phyloP scores from a whole-genome alignment of 495 filamentous ascomycete species.

The Stereocaulon alpinum region DNA sequence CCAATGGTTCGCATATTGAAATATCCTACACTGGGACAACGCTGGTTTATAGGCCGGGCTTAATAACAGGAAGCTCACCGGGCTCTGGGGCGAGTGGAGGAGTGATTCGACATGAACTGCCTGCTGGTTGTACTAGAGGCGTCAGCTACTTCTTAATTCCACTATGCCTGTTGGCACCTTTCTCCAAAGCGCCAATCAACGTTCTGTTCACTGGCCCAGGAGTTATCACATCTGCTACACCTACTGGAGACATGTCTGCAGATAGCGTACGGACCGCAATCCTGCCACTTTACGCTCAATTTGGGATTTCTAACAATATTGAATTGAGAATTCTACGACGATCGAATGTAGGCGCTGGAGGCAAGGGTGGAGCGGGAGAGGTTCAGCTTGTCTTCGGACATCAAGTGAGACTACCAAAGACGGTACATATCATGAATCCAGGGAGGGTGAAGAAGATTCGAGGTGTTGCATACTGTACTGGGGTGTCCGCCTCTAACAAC shows the following conservation, averaged over 20 bases:
- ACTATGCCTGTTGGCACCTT: constrained; percentile 83
- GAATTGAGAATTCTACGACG: constrained; percentile 75
- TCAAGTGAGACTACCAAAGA: constrained; percentile 87
- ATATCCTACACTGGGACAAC: constrained; percentile 93
- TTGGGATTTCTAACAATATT: constrained; percentile 78
- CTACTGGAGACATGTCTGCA: constrained; percentile 71
- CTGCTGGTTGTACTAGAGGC: constrained; percentile 61
- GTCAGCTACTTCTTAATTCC: constrained; percentile 89
- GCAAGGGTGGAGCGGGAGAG: constrained; percentile 74
- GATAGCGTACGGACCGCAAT: constrained; percentile 91
- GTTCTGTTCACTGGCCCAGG: constrained; percentile 82
- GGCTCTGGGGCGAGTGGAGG: constrained; percentile 60
- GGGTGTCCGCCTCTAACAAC: constrained; percentile 84
- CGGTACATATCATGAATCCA: constrained; percentile 75
- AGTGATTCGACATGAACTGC: constrained; percentile 66
- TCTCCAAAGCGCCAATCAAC: constrained; percentile 79
- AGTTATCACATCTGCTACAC: constrained; percentile 82
- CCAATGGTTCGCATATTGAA: constrained; percentile 89
- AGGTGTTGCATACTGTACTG: constrained; percentile 85
- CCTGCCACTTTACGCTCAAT: constrained; percentile 77
- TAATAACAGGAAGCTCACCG: constrained; percentile 70
- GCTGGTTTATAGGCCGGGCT: constrained; percentile 78
- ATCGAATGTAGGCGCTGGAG: constrained; percentile 61
- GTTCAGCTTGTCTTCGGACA: constrained; percentile 87
- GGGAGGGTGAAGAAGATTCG: constrained; percentile 81